Evolutionary conservation across 495 filamentous ascomycete species (phyloP).

Genomic region (Thermothielavioides terrestris): DNA sequence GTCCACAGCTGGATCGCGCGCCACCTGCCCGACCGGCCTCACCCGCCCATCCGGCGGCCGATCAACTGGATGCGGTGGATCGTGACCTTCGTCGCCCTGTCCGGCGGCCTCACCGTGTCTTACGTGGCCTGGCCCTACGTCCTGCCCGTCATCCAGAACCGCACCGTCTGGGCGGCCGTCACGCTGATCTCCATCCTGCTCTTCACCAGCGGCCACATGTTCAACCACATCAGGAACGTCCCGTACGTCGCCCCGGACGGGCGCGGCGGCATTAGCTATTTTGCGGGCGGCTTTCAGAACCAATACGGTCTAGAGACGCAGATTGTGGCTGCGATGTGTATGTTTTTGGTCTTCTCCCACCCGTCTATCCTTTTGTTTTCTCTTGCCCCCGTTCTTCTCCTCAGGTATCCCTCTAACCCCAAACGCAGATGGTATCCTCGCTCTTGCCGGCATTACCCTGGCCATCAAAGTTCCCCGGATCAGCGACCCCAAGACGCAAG

Average conservation of each 20-base stretch:
- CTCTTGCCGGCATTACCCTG: constrained; percentile 82
- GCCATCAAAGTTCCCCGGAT: constrained; percentile 88
- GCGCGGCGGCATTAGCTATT: constrained; percentile 78
- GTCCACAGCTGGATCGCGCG: constrained; percentile 71
- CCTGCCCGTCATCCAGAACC: constrained; percentile 77
- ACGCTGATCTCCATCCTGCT: constrained; percentile 84
- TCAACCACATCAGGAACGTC: constrained; percentile 94
- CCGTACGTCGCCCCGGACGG: constrained; percentile 91
- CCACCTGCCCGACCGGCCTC: constrained; percentile 65
- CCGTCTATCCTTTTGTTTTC: background rate
- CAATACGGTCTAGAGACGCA: constrained; percentile 96
- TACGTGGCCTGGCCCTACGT: constrained; percentile 75
- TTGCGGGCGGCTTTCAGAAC: constrained; percentile 88
- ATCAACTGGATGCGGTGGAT: constrained; percentile 77
- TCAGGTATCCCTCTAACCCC: background rate
- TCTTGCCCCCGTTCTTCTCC: background rate
- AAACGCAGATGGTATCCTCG: constrained; percentile 72
- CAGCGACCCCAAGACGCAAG: constrained; percentile 64
- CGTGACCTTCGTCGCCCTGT: constrained; percentile 52
- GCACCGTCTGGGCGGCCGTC: constrained; percentile 88
- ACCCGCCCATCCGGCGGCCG: constrained; percentile 69
- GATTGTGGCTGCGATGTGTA: constrained; percentile 92
- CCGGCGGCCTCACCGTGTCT: constrained; percentile 58
- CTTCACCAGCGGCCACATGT: constrained; percentile 98
- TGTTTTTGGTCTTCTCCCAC: constrained; percentile 32